phyloP scores from a whole-genome alignment of 139 green algal genomes.

The Asterochloris sp. region DNA sequence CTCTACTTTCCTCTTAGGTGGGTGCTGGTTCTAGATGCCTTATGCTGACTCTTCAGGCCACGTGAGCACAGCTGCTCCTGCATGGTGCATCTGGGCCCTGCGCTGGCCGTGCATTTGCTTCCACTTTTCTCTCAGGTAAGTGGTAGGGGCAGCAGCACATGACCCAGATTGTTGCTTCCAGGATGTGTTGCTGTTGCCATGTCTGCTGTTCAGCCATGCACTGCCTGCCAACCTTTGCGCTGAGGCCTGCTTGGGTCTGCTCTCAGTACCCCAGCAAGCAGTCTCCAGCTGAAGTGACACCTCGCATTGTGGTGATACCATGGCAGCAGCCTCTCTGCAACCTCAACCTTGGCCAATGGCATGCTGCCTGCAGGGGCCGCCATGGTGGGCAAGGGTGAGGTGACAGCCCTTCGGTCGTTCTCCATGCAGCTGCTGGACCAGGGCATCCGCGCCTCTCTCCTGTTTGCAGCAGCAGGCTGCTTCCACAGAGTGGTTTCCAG shows the following conservation, averaged over 20 bases:
- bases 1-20: conserved; percentile 18
- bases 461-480: conserved; percentile 14
- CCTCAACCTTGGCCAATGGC: neutral
- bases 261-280: neutral
- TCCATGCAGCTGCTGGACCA: conserved; percentile 5
- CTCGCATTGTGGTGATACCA: neutral
- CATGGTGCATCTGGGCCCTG: neutral
- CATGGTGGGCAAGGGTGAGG: neutral
- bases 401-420: neutral
- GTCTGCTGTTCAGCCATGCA: too few relatives aligned
- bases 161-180: too few relatives aligned
- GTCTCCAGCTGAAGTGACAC: neutral
- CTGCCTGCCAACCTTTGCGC: too few relatives aligned
- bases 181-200: too few relatives aligned
- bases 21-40: neutral
- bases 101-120: too few relatives aligned
- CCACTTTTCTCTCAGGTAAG: too few relatives aligned
- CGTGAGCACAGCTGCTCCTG: neutral
- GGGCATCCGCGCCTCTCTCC: neutral
- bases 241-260: neutral
- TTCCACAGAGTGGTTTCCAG: conserved; percentile 3
- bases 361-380: conserved; percentile 15
- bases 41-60: neutral
- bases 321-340: neutral
- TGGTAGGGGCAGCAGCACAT: too few relatives aligned